These are phyloP conservation scores for slime mould (Dictyostelium discoideum) DNA, from an alignment of 78 protist species.

Conservation along the genomic window DNA sequence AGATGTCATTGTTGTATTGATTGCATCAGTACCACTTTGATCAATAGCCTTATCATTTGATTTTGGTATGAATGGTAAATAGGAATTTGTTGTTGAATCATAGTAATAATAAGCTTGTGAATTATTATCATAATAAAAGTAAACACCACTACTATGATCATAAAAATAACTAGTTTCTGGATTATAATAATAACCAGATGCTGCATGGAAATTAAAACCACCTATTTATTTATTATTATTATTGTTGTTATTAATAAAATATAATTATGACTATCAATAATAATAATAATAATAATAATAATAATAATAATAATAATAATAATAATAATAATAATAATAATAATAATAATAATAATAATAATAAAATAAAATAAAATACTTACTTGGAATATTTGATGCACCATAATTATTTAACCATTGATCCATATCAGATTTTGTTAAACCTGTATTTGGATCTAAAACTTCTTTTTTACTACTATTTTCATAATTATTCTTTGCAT, in stretches of 20 bases:
- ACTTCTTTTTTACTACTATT: background rate
- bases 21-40: background rate
- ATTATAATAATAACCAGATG: constrained; percentile 48
- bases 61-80: constrained; percentile 32
- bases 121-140: constrained; percentile 48
- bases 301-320: no score
- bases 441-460: constrained; percentile 10
- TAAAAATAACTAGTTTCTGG: constrained; percentile 35
- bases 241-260: background rate
- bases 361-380: background rate
- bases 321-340: no score
- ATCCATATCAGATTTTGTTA: constrained; percentile 8
- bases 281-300: no score
- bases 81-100: constrained; percentile 11
- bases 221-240: background rate
- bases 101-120: constrained; percentile 22
- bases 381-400: background rate
- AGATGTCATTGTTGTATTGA: background rate
- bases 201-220: constrained; percentile 24
- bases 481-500: constrained; percentile 12
- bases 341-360: no score
- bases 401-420: constrained; percentile 56
- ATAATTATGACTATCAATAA: background rate
- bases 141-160: background rate
- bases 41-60: background rate